A percentile compares a stretch with the other conserved stretches of the same genome.
Conservation (phyloP, 2,329 filamentous ascomycete genomes). For the Macrophomina pseudophaseolina region DNA sequence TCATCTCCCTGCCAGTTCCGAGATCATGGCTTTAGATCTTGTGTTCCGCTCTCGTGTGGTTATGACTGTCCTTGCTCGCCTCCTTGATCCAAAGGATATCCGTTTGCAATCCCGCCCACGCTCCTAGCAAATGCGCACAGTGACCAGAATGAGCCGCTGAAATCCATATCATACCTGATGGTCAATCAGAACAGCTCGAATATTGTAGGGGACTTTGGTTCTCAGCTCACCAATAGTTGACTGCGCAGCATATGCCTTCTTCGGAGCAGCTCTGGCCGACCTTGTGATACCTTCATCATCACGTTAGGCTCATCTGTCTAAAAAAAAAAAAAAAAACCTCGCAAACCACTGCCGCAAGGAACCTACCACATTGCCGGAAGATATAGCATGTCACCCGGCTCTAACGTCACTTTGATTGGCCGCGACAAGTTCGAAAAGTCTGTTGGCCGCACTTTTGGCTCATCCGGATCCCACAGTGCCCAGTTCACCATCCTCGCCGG, state of each 20-base stretch:
- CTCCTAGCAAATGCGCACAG: conserved; percentile 57
- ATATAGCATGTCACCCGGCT: conserved; percentile 81
- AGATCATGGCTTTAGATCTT: no score
- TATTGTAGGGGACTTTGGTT: no score
- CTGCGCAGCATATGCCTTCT: conserved; percentile 75
- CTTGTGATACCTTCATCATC: conserved; percentile 70
- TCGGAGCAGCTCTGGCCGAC: conserved; percentile 72
- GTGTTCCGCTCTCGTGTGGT: no score
- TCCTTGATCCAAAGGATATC: neutral
- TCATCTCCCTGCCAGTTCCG: no score
- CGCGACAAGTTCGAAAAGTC: conserved; percentile 63
- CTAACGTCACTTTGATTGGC: conserved; percentile 70
- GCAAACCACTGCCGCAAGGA: conserved; percentile 5
- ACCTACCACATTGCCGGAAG: conserved; percentile 77
- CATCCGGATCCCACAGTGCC: conserved; percentile 76
- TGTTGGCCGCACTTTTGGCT: conserved; percentile 56
- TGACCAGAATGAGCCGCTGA: conserved; percentile 70
- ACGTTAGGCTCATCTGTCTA: neutral
- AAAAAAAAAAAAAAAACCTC: no score
- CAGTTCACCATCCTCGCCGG: conserved; percentile 64
- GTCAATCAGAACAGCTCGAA: neutral
- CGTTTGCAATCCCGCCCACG: conserved; percentile 30
- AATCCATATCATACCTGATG: conserved; percentile 75
- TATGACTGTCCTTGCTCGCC: neutral
- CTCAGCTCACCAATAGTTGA: conserved; percentile 70